These are phyloP conservation scores for Rhynchospora pubera DNA, from an alignment of 176 grass and related monocot species.

Conservation along the genomic window DNA sequence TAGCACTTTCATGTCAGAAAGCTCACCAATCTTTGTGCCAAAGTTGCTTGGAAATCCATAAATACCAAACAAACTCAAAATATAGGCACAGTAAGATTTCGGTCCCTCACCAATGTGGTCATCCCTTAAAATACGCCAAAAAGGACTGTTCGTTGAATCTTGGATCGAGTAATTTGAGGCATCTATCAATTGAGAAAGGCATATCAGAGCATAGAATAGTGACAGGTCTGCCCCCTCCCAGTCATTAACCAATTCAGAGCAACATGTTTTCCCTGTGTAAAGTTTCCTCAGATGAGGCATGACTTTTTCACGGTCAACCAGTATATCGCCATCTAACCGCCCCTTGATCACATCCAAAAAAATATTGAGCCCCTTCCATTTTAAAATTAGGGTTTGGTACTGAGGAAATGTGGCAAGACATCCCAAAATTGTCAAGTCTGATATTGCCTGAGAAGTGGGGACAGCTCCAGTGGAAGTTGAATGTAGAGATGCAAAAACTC, in stretches of 20 bases:
- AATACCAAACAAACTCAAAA: constrained; percentile 74
- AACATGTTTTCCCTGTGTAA: constrained; percentile 55
- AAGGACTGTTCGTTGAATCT: constrained; percentile 34
- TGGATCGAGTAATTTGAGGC: constrained; percentile 23
- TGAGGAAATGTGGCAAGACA: constrained; percentile 44
- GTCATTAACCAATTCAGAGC: constrained; percentile 29
- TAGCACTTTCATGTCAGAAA: constrained; percentile 43
- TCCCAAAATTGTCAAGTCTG: constrained; percentile 53
- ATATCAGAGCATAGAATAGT: constrained; percentile 56
- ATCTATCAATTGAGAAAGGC: constrained; percentile 59
- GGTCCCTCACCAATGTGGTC: constrained; percentile 33
- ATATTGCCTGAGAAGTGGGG: constrained; percentile 38
- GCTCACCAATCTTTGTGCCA: constrained; percentile 46
- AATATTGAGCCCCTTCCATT: constrained; percentile 33
- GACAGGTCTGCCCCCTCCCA: constrained; percentile 70
- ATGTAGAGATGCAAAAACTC: constrained; percentile 44
- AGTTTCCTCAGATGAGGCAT: constrained; percentile 53
- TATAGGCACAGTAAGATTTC: constrained; percentile 56
- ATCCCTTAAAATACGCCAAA: constrained; percentile 45
- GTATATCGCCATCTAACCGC: constrained; percentile 44
- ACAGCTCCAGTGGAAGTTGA: constrained; percentile 41
- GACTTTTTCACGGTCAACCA: constrained; percentile 39
- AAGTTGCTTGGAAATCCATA: constrained; percentile 57
- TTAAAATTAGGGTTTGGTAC: constrained; percentile 43
- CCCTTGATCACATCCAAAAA: constrained; percentile 48